Conservation (phyloP, 1,139 yeast species). For the Hansenula sp. region DNA sequence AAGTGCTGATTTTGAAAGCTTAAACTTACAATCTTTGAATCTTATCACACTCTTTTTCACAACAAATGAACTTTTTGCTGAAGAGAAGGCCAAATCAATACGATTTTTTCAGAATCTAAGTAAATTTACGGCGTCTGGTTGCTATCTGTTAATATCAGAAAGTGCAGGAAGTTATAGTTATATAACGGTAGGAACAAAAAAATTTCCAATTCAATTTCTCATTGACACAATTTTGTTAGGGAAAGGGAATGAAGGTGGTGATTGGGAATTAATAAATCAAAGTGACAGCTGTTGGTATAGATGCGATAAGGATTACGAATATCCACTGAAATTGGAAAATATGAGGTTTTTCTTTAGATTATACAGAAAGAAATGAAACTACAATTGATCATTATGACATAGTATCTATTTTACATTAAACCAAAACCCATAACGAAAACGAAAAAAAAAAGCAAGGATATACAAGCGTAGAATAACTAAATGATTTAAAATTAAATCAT, state of each 20-base stretch:
- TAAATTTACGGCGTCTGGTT: constrained; percentile 44
- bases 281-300: constrained; percentile 85
- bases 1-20: constrained; percentile 21
- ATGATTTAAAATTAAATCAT: constrained; percentile 8
- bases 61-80: constrained; percentile 79
- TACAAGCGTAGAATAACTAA: constrained; percentile 3
- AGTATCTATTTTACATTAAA: constrained; percentile 15
- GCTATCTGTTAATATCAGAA: constrained; percentile 66
- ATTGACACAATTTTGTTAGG: constrained; percentile 70
- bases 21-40: constrained; percentile 24
- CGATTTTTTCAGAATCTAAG: constrained; percentile 51
- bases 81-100: constrained; percentile 58
- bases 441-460: constrained; percentile 2
- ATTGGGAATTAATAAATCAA: constrained; percentile 62
- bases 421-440: constrained; percentile 12
- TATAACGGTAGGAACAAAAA: constrained; percentile 67
- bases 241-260: constrained; percentile 45
- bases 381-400: constrained; percentile 24
- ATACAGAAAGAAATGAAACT: constrained; percentile 48
- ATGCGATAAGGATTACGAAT: constrained; percentile 48
- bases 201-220: constrained; percentile 78
- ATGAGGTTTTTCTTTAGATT: constrained; percentile 83
- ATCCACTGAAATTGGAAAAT: constrained; percentile 73
- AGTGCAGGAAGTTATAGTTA: constrained; percentile 90
- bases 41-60: constrained; percentile 76